Conservation (phyloP, 2,329 filamentous ascomycete genomes). For the Epichloe gansuensis region DNA sequence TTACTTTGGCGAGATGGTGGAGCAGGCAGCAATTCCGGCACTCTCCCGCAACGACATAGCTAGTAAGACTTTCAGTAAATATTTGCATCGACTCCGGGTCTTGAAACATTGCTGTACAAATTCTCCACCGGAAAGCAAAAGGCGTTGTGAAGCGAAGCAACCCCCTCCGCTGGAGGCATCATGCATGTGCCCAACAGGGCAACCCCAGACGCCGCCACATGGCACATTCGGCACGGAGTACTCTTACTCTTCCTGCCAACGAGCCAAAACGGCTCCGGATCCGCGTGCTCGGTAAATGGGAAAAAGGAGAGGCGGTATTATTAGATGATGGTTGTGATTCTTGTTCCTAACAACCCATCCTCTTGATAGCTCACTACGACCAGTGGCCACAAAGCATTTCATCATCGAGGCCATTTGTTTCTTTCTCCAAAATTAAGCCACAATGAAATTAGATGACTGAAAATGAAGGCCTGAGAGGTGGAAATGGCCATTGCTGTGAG, state of each 20-base stretch:
- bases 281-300: neutral
- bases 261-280: neutral
- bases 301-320: neutral
- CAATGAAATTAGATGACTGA: too few species aligned
- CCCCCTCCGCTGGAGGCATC: neutral
- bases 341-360: neutral
- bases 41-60: slow-evolving; percentile 15
- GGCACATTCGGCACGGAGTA: neutral
- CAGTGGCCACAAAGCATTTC: too few species aligned
- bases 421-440: too few species aligned
- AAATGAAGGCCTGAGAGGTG: too few species aligned
- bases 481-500: too few species aligned
- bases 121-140: too few species aligned
- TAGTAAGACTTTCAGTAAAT: too few species aligned
- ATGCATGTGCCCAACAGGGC: neutral
- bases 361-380: neutral
- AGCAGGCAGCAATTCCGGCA: slow-evolving; percentile 19
- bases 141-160: neutral
- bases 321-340: neutral
- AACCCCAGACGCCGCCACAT: slow-evolving; percentile 2
- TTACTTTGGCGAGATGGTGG: slow-evolving; percentile 11
- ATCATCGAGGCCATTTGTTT: neutral
- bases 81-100: neutral
- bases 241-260: too few species aligned
- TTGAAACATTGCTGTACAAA: too few species aligned